A percentile compares a stretch with the other conserved stretches of the same genome.
Evolutionary conservation across 1,139 yeast species (phyloP).

Genomic region (Yamadazyma songkhlaensis): DNA sequence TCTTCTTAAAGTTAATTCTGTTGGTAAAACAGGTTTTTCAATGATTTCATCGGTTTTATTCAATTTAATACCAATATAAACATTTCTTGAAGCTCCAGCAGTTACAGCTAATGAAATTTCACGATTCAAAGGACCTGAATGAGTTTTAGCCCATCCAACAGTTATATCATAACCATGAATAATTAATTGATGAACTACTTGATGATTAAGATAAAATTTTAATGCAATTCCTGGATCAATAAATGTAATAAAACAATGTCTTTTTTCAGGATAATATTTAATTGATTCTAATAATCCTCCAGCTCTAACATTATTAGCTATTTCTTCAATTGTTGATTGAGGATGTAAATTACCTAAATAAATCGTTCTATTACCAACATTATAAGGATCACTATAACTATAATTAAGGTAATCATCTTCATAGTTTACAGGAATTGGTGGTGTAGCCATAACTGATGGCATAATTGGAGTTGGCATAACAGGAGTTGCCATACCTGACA

Average conservation of each 20-base stretch:
- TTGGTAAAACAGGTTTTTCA: conserved; percentile 25
- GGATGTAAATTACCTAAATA: conserved; percentile 46
- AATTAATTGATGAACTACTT: conserved; percentile 43
- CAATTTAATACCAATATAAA: conserved; percentile 41
- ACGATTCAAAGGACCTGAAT: conserved; percentile 38
- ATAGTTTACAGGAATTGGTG: neutral
- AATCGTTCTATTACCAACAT: conserved; percentile 41
- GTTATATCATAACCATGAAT: conserved; percentile 45
- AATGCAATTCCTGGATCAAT: conserved; percentile 42
- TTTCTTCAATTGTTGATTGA: conserved; percentile 45
- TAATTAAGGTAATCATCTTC: conserved; percentile 3
- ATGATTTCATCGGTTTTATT: conserved; percentile 15
- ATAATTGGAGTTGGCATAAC: neutral
- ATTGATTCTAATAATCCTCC: conserved; percentile 47
- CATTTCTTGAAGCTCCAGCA: conserved; percentile 50
- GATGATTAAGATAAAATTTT: conserved; percentile 43
- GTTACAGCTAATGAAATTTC: conserved; percentile 44
- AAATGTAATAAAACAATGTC: conserved; percentile 45
- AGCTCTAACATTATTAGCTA: conserved; percentile 48
- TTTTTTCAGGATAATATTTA: conserved; percentile 34
- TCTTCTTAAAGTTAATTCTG: conserved; percentile 38
- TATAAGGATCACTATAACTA: conserved; percentile 21
- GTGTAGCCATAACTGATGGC: neutral
- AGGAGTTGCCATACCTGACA: neutral
- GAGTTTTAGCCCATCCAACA: conserved; percentile 49